phyloP scores from a whole-genome alignment of 257 asterid genomes.

The Ophiorrhiza pumila region DNA sequence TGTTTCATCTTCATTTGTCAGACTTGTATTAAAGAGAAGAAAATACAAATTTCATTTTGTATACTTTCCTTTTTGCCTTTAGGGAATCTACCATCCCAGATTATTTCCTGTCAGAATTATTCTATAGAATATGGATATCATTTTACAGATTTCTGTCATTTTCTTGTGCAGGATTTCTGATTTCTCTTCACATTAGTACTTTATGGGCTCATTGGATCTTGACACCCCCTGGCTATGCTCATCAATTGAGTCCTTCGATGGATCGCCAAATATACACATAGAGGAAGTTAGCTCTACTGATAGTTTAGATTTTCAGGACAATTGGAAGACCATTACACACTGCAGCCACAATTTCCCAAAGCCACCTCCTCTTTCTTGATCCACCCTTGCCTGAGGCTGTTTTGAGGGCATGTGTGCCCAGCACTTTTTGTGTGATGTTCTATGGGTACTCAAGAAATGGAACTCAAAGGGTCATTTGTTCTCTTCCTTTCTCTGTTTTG shows the following conservation, averaged over 20 bases:
- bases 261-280: slow-evolving; percentile 40
- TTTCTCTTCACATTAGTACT: slow-evolving; percentile 3
- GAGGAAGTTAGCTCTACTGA: slow-evolving; percentile 44
- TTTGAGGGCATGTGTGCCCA: slow-evolving; percentile 66
- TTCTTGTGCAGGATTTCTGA: slow-evolving; percentile 32
- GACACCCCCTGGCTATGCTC: no score
- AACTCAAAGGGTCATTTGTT: slow-evolving; percentile 56
- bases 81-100: not conserved
- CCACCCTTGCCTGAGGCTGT: slow-evolving; percentile 79
- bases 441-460: slow-evolving; percentile 72
- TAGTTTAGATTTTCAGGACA: slow-evolving; percentile 22
- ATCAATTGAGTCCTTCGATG: slow-evolving; percentile 55
- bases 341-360: slow-evolving; percentile 37
- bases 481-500: slow-evolving; percentile 6
- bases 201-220: no score
- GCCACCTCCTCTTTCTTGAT: slow-evolving; percentile 73
- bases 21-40: not conserved
- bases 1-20: not conserved
- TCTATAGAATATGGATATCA: not conserved
- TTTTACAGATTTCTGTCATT: not conserved
- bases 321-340: slow-evolving; percentile 15
- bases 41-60: not conserved
- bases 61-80: not conserved
- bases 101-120: not conserved
- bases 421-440: slow-evolving; percentile 87